Evolutionary conservation across 1,284 basidiomycete genomes (phyloP).

Genomic region (Hemileia vastatrix): DNA sequence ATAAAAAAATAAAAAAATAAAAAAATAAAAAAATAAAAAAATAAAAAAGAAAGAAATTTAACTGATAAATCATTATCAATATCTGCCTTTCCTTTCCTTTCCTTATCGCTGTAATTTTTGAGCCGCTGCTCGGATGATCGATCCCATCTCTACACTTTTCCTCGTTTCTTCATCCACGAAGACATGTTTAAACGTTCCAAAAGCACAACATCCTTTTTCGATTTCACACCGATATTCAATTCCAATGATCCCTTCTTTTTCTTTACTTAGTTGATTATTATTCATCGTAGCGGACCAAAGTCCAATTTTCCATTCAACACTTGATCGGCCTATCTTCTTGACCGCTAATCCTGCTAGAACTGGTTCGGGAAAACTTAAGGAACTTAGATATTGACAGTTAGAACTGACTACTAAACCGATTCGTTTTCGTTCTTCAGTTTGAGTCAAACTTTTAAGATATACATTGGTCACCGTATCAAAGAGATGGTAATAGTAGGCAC

Average conservation of each 20-base stretch:
- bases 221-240: background rate
- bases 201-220: conserved; percentile 5
- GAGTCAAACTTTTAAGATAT: no score
- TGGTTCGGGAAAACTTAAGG: background rate
- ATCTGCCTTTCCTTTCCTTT: no score
- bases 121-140: background rate
- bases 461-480: conserved; percentile 16
- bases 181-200: conserved; percentile 3
- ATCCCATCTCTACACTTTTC: background rate
- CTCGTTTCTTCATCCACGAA: background rate
- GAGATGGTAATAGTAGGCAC: conserved; percentile 15
- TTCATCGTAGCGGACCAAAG: conserved; percentile 1
- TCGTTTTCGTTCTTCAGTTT: background rate
- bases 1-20: no score
- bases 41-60: no score
- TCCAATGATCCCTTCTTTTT: background rate
- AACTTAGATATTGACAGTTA: conserved; percentile 4
- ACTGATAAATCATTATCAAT: no score
- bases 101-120: no score
- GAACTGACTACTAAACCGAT: conserved; percentile 16
- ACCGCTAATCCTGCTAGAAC: conserved; percentile 1
- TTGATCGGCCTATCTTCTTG: background rate
- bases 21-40: no score
- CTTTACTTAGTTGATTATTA: background rate
- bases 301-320: conserved; percentile 2